phyloP scores from a whole-genome alignment of 139 green algal genomes.

The Asterochloris sp. region DNA sequence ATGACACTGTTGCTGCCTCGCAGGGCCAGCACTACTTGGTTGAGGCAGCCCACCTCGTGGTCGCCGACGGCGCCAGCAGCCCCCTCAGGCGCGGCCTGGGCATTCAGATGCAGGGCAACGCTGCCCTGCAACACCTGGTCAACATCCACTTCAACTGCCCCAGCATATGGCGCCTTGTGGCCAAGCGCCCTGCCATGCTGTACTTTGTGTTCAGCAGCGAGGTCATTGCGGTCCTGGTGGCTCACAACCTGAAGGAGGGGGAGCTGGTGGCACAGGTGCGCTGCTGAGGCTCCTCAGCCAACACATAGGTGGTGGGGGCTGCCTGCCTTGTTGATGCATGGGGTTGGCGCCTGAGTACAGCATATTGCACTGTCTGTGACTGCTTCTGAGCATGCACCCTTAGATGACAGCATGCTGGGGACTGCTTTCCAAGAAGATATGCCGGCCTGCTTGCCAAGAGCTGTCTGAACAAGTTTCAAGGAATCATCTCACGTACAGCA shows the following conservation, averaged over 20 bases:
- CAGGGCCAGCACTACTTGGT: conserved; percentile 12
- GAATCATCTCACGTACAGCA: too few species aligned
- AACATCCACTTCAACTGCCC: conserved; percentile 84
- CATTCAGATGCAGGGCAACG: conserved; percentile 52
- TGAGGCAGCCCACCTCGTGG: conserved; percentile 55
- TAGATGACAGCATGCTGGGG: too few species aligned
- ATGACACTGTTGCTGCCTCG: not conserved
- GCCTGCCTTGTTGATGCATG: too few species aligned
- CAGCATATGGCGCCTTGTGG: conserved; percentile 24
- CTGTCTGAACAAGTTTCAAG: too few species aligned
- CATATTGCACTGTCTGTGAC: too few species aligned
- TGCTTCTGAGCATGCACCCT: too few species aligned
- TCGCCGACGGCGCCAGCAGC: conserved; percentile 71
- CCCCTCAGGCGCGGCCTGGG: conserved; percentile 37
- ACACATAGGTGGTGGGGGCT: not conserved
- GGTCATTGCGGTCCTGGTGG: conserved; percentile 85
- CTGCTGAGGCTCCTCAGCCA: not conserved
- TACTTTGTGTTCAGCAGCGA: conserved; percentile 93
- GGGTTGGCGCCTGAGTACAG: not conserved
- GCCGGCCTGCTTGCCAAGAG: too few species aligned
- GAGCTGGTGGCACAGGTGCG: conserved; percentile 93
- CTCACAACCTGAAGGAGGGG: conserved; percentile 74
- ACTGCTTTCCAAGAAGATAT: too few species aligned
- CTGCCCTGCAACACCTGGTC: conserved; percentile 77
- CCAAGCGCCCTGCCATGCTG: conserved; percentile 76